Conservation (phyloP, 2,329 filamentous ascomycete genomes). For the Chrysoporthe austroafricana region DNA sequence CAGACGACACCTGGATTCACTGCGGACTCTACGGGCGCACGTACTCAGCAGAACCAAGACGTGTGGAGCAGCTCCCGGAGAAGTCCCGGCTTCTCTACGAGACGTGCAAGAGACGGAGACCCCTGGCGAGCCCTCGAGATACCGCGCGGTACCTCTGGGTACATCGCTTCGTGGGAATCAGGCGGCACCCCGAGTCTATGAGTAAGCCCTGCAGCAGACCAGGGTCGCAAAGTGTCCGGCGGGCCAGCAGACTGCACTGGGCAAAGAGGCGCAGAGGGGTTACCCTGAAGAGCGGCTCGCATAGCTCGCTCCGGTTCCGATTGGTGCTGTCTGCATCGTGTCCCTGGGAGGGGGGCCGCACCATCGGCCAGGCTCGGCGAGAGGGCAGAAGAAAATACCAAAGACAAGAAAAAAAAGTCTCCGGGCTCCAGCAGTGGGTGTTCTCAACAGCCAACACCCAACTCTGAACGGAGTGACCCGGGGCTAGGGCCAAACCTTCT, state of each 20-base stretch:
- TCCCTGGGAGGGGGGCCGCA: neutral
- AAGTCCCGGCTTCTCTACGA: neutral
- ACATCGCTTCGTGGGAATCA: neutral
- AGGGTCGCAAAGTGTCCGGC: neutral
- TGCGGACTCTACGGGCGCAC: too few relatives aligned
- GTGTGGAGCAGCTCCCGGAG: neutral
- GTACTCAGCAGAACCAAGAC: too few relatives aligned
- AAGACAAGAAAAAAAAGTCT: neutral
- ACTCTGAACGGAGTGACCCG: neutral
- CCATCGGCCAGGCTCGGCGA: neutral
- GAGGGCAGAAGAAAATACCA: neutral
- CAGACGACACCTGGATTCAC: too few relatives aligned
- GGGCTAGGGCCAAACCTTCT: neutral
- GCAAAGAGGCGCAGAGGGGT: neutral
- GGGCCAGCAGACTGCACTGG: neutral
- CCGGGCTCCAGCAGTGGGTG: neutral
- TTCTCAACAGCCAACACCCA: neutral
- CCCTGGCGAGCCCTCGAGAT: neutral
- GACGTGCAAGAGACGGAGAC: neutral
- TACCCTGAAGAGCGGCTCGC: neutral
- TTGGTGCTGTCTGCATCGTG: neutral
- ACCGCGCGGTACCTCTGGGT: neutral
- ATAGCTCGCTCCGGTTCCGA: conserved; percentile 6
- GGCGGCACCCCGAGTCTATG: neutral
- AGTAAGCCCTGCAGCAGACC: conserved; percentile 12